Percentiles rank a stretch among this genome's conserved stretches.
Conservation (phyloP, 2,329 filamentous ascomycete genomes). For the Ascochyta pisi region DNA sequence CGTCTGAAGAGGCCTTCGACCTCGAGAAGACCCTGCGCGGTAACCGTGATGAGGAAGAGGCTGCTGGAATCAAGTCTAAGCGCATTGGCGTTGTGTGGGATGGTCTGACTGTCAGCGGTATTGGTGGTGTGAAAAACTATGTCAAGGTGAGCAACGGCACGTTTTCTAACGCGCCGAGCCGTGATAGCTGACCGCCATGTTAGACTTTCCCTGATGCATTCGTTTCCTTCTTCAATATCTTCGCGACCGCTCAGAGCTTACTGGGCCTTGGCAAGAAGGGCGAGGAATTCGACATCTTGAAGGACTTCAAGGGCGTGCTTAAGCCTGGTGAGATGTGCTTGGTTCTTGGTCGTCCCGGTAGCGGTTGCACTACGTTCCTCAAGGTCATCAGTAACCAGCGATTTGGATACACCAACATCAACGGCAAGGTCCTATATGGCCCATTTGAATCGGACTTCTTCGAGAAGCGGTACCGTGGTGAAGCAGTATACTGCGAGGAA, state of each 20-base stretch:
- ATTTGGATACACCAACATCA: slow-evolving; percentile 65
- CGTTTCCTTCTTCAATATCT: slow-evolving; percentile 76
- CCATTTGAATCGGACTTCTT: slow-evolving; percentile 76
- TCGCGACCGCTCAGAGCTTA: slow-evolving; percentile 68
- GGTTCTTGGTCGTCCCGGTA: slow-evolving; percentile 77
- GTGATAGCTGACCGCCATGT: slow-evolving; percentile 16
- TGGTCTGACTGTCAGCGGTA: slow-evolving; percentile 75
- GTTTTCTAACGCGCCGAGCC: slow-evolving; percentile 20
- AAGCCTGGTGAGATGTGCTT: slow-evolving; percentile 86
- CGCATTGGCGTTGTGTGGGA: slow-evolving; percentile 78
- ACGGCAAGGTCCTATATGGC: slow-evolving; percentile 79
- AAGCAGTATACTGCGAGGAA: slow-evolving; percentile 85
- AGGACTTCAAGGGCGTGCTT: slow-evolving; percentile 67
- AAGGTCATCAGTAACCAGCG: slow-evolving; percentile 63
- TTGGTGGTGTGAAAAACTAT: slow-evolving; percentile 76
- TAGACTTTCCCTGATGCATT: slow-evolving; percentile 80
- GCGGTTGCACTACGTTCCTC: slow-evolving; percentile 62
- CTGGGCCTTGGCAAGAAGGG: slow-evolving; percentile 73
- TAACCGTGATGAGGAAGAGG: slow-evolving; percentile 71
- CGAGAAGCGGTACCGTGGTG: slow-evolving; percentile 73
- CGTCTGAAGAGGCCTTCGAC: slow-evolving; percentile 67
- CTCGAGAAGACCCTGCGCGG: slow-evolving; percentile 77
- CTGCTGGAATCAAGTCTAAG: slow-evolving; percentile 81
- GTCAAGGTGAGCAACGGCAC: slow-evolving; percentile 49
- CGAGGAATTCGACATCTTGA: slow-evolving; percentile 74